Evolutionary conservation across 2,329 filamentous ascomycete genomes (phyloP).

Genomic region (Colletotrichum graminicola): DNA sequence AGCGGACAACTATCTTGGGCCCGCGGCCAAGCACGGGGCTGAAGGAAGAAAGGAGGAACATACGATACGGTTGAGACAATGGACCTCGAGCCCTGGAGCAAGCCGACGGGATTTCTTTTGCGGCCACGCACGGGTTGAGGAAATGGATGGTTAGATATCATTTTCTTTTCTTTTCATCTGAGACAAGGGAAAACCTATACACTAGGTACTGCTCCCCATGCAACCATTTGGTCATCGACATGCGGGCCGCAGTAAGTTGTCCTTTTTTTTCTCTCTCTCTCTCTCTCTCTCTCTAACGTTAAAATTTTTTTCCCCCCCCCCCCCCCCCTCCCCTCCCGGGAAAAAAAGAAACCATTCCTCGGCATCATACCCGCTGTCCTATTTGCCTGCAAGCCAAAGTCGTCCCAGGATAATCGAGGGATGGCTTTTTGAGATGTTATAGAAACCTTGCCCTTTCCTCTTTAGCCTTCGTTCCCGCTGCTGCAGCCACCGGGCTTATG

Average conservation of each 20-base stretch:
- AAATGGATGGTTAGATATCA: constrained; percentile 1
- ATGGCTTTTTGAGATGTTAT: constrained; percentile 15
- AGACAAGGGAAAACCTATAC: constrained; percentile 17
- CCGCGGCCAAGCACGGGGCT: constrained; percentile 4
- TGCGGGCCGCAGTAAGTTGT: background rate
- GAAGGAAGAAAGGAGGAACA: background rate
- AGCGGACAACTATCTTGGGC: constrained; percentile 15
- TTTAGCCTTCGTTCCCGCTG: constrained; percentile 19
- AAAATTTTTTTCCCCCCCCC: background rate
- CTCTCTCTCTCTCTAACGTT: too few species aligned
- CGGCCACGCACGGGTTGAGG: background rate
- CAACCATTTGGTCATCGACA: constrained; percentile 20
- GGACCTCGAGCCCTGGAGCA: background rate
- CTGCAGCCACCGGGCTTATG: constrained; percentile 34
- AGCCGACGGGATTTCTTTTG: constrained; percentile 31
- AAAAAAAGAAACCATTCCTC: constrained; percentile 35
- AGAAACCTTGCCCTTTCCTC: constrained; percentile 16
- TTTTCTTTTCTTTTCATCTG: constrained; percentile 9
- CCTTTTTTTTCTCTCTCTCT: background rate
- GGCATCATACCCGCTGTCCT: background rate
- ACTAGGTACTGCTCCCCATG: background rate
- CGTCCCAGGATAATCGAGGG: constrained; percentile 14
- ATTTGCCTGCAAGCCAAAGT: background rate
- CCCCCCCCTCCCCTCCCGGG: too few species aligned
- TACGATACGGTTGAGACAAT: background rate